phyloP scores from a whole-genome alignment of 2,329 filamentous ascomycete species.

The Penicillium sp. region DNA sequence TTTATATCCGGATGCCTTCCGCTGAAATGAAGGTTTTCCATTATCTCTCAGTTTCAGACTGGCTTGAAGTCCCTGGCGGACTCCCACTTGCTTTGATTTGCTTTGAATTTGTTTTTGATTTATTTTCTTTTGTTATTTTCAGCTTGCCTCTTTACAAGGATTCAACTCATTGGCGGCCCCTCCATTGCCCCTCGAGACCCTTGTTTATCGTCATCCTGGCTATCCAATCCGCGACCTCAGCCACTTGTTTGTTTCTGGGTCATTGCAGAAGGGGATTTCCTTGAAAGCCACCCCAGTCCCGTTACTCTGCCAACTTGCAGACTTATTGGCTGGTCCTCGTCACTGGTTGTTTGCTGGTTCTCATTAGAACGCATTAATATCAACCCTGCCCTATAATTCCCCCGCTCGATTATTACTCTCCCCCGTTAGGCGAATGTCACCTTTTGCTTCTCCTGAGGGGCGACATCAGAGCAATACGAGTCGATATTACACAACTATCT shows the following conservation, averaged over 20 bases:
- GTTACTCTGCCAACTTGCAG: not conserved
- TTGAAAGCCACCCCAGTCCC: slow-evolving; percentile 2
- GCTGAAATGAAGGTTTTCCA: not conserved
- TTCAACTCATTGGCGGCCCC: slow-evolving; percentile 14
- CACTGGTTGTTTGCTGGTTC: not conserved
- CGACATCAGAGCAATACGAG: not conserved
- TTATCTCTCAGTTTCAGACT: not conserved
- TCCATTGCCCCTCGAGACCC: slow-evolving; percentile 11
- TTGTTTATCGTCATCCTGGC: slow-evolving; percentile 9
- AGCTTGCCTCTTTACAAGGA: not conserved
- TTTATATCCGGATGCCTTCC: slow-evolving; percentile 27
- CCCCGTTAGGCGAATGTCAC: slow-evolving; percentile 8
- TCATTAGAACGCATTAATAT: slow-evolving; percentile 8
- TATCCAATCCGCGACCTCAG: slow-evolving; percentile 15
- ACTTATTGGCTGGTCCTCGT: not conserved
- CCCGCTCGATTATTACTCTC: not conserved
- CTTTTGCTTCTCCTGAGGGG: not conserved
- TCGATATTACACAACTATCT: not conserved
- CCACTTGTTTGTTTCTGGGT: slow-evolving; percentile 5
- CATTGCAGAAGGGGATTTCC: slow-evolving; percentile 9
- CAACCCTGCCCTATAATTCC: not conserved
- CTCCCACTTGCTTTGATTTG: not conserved
- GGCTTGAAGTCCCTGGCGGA: not conserved
- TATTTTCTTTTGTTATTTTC: not conserved
- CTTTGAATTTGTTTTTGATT: not conserved